Base-by-base conservation (phyloP, 768 basidiomycete genomes). In the Panellus pusillus region DNA sequence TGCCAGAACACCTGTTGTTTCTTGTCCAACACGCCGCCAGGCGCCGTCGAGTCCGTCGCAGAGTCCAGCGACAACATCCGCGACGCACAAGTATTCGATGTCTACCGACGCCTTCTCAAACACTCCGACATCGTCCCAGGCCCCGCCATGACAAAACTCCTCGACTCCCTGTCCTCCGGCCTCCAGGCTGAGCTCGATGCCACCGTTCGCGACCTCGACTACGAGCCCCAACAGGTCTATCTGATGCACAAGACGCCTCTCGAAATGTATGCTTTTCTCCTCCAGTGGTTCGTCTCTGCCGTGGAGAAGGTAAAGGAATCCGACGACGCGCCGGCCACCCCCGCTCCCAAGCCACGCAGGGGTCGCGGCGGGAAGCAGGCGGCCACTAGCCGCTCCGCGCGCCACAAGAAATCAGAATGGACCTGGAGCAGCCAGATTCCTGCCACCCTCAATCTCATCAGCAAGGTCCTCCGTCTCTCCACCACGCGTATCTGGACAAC, bases 401-500 rank as follows among this genome's bases (percentile, higher is more conserved):
- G 72, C 7, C 70, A 70, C 27, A 76, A 78, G 62, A 79, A 74
- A 49, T 69, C 69, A 4, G 71, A 72, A 20, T 94, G 91, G 85
- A 76, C 82, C 3, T 97, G 94, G 94, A 70, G 75, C 19, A 82
- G 83, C 52, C 88, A 93, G 54, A 84, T 97, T 39, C 83, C 87
- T 0, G 69, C 71, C 3, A 84, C 83, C 6, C 80, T 99, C 13
- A 73, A 72, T 0, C 67, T 92, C 28, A 86, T 97, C 62, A 74
- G 81, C 66, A 90, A 86, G 60, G 82, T 89, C 7, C 77, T 98
- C 52, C 70, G 69, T 39, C 68, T 86, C 12, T 73, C 74, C 64
- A 79, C 88, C 1, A 84, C 91, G 64, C 77, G 94, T 39, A 85
- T 99, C 58, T 98, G 96, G 96, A 84, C 87, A 44, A 91, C 90